These are phyloP conservation scores for Cnidoscolus chayamansa DNA, from an alignment of 441 rosid species.

Conservation along the genomic window DNA sequence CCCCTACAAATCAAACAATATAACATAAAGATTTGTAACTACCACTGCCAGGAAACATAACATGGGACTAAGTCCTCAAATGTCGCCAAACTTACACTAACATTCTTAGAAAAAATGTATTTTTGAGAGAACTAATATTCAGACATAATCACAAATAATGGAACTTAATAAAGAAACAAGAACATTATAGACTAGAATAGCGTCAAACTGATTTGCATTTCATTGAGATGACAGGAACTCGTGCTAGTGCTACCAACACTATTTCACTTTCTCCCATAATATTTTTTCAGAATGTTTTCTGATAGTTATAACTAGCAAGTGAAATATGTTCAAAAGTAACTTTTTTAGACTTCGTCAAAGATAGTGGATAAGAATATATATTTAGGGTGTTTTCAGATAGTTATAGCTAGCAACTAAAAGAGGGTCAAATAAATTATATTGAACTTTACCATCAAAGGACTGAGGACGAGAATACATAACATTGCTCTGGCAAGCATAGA, in stretches of 20 bases:
- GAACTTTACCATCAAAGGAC: constrained; percentile 68
- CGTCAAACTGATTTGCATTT: background rate
- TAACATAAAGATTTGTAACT: background rate
- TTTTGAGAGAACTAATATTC: background rate
- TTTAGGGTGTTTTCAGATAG: too few relatives aligned
- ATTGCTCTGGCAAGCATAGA: constrained; percentile 89
- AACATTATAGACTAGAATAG: background rate
- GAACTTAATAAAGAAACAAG: background rate
- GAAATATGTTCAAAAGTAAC: background rate
- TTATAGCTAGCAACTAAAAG: background rate
- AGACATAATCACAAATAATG: background rate
- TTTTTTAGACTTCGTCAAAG: too few relatives aligned
- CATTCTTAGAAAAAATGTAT: background rate
- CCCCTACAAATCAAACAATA: constrained; percentile 46
- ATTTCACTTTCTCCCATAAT: background rate
- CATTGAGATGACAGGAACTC: background rate
- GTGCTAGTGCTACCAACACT: background rate
- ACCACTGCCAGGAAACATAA: constrained; percentile 8
- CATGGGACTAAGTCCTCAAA: background rate
- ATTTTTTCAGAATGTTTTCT: background rate
- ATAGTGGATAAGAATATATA: too few relatives aligned
- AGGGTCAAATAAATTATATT: background rate
- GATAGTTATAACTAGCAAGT: background rate
- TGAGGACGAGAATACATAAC: constrained; percentile 96
- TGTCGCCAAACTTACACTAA: background rate